Conservation (phyloP, 108 stramenopile species). For the Conticribra weissflogii region DNA sequence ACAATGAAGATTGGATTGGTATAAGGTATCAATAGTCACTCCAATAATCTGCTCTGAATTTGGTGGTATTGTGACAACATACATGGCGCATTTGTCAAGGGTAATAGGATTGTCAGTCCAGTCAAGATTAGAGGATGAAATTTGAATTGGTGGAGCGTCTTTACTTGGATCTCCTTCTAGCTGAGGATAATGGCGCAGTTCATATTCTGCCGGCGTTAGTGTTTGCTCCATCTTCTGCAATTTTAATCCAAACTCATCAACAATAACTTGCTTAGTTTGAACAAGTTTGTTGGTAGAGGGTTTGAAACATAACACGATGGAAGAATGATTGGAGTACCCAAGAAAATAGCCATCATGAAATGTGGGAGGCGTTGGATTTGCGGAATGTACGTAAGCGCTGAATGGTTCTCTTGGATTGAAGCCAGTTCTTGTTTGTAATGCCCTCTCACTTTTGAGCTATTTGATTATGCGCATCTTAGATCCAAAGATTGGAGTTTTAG, state of each 20-base stretch:
- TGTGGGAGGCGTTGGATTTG: background rate
- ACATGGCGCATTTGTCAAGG: background rate
- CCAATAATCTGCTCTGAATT: background rate
- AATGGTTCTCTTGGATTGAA: slow-evolving; percentile 2
- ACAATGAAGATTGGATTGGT: background rate
- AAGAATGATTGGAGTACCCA: background rate
- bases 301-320: background rate
- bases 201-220: background rate
- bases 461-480: background rate
- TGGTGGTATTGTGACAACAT: background rate
- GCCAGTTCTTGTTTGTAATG: background rate
- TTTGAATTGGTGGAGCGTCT: background rate
- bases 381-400: background rate
- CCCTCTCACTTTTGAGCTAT: background rate
- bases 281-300: background rate
- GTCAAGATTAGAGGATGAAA: background rate
- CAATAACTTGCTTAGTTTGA: background rate
- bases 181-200: slow-evolving; percentile 2
- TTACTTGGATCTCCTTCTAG: background rate
- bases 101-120: background rate
- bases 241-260: slow-evolving; percentile 2
- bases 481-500: background rate
- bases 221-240: background rate
- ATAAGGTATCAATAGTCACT: background rate
- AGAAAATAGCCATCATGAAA: background rate